Evolutionary conservation across 768 basidiomycete species (phyloP).

Genomic region (Phylloporus sp.): DNA sequence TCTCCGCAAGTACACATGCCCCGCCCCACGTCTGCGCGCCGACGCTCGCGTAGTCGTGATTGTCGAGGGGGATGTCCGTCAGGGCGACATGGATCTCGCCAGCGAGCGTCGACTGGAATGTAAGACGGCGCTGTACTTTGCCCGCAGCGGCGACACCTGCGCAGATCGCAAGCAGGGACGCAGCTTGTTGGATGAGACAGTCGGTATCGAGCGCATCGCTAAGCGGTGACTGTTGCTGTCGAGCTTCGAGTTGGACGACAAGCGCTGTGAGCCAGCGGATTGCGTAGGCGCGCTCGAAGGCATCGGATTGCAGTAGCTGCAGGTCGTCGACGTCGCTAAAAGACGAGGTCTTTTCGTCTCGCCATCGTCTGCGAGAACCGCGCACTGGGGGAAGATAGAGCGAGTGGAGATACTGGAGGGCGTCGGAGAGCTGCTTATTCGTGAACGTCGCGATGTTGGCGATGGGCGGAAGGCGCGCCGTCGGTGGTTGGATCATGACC

Average conservation of each 20-base stretch:
- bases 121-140: conserved; percentile 47
- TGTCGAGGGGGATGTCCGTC: conserved; percentile 66
- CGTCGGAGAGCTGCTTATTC: conserved; percentile 37
- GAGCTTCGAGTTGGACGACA: conserved; percentile 38
- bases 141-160: conserved; percentile 66
- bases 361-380: conserved; percentile 45
- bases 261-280: conserved; percentile 74
- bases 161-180: conserved; percentile 60
- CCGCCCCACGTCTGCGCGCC: conserved; percentile 91
- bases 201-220: conserved; percentile 26
- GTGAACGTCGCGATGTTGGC: conserved; percentile 37
- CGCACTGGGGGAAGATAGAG: conserved; percentile 63
- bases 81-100: conserved; percentile 40
- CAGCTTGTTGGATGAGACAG: conserved; percentile 47
- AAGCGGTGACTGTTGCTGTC: neutral
- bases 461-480: conserved; percentile 52
- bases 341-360: neutral
- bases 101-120: conserved; percentile 32
- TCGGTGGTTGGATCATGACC: conserved; percentile 37
- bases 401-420: conserved; percentile 46
- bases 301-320: conserved; percentile 44
- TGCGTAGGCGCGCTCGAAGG: conserved; percentile 66
- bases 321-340: neutral
- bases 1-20: conserved; percentile 74
- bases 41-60: conserved; percentile 65